phyloP scores from a whole-genome alignment of 192 early-diverging fungal species.

The Allomyces arbusculus region DNA sequence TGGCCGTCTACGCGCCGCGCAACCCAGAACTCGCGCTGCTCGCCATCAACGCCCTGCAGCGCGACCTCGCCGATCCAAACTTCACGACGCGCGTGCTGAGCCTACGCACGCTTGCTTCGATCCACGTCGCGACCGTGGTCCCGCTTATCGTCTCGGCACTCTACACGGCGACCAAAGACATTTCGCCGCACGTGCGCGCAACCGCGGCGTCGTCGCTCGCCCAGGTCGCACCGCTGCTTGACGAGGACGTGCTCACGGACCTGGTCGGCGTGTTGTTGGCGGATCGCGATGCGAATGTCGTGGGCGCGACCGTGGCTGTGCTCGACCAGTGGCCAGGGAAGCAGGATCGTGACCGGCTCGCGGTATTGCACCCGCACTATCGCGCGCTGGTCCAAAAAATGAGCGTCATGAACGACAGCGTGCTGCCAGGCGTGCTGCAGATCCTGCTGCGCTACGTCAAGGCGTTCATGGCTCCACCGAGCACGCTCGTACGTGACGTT shows the following conservation, averaged over 20 bases:
- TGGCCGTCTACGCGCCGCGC: not conserved
- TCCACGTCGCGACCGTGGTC: not conserved
- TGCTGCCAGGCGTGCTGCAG: too few relatives aligned
- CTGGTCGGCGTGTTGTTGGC: not conserved
- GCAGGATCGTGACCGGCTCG: not conserved
- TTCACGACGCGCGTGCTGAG: not conserved
- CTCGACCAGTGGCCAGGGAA: not conserved
- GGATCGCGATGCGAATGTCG: not conserved
- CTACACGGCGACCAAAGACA: not conserved
- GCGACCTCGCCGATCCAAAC: not conserved
- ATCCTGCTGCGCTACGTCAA: too few relatives aligned
- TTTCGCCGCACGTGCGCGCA: not conserved
- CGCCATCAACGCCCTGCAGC: not conserved
- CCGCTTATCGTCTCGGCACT: not conserved
- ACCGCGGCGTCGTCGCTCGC: not conserved
- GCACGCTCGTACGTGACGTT: too few relatives aligned
- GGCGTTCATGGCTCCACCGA: too few relatives aligned
- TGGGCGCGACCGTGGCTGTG: not conserved
- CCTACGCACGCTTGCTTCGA: not conserved
- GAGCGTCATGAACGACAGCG: not conserved
- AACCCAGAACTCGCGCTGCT: not conserved
- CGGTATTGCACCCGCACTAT: not conserved
- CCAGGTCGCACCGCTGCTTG: not conserved
- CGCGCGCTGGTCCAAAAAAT: not conserved
- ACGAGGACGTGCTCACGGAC: not conserved